These are phyloP conservation scores for Mucor velutinosus DNA, from an alignment of 371 early-diverging fungal species.

Conservation along the genomic window DNA sequence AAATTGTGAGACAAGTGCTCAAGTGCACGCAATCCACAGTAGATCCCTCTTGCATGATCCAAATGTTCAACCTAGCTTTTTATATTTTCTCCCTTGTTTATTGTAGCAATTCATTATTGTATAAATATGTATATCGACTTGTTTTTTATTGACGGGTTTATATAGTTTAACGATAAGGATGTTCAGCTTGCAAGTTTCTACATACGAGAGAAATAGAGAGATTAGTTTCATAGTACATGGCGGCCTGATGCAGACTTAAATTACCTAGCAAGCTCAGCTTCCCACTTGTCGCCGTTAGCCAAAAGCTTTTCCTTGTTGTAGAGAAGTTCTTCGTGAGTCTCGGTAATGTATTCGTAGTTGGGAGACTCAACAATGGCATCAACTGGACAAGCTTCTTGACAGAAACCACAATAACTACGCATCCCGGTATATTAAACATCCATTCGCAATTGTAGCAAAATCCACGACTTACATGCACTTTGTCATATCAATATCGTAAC, in stretches of 20 bases:
- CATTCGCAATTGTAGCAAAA: too few relatives aligned
- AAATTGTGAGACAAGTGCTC: too few relatives aligned
- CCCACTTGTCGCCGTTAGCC: constrained; percentile 98
- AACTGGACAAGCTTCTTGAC: constrained; percentile 85
- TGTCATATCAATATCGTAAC: constrained; percentile 99
- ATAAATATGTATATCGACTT: constrained; percentile 8
- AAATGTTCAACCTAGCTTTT: neutral
- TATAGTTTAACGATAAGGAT: constrained; percentile 63
- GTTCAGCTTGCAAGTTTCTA: constrained; percentile 63
- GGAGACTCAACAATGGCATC: constrained; percentile 98
- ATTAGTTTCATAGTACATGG: neutral
- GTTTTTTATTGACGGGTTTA: constrained; percentile 4
- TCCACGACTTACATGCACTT: constrained; percentile 75
- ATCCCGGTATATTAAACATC: constrained; percentile 10
- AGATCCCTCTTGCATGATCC: neutral
- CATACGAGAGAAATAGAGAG: neutral
- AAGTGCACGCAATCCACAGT: too few relatives aligned
- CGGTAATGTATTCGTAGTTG: constrained; percentile 96
- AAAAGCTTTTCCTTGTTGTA: constrained; percentile 98
- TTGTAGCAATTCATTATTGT: neutral
- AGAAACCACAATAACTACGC: constrained; percentile 91
- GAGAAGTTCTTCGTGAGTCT: constrained; percentile 94
- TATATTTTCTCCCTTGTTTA: neutral
- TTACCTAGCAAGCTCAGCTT: constrained; percentile 81
- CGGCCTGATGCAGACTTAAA: neutral